Evolutionary conservation across 2,329 filamentous ascomycete species (phyloP).

Genomic region (Colletotrichum karsti): DNA sequence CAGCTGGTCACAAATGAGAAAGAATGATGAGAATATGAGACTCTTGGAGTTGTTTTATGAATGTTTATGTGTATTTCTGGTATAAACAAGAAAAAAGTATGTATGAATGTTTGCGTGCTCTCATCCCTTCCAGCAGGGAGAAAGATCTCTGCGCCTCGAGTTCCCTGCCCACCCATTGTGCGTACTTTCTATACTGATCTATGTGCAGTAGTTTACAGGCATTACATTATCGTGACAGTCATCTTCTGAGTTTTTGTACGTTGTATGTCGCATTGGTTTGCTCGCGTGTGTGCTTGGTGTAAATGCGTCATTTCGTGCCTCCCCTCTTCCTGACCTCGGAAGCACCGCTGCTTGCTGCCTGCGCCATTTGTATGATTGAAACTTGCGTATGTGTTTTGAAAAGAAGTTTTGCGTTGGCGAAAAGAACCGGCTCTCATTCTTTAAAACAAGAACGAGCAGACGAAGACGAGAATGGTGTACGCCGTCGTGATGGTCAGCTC

Average conservation of each 20-base stretch:
- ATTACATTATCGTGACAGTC: constrained; percentile 31
- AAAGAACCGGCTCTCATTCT: background rate
- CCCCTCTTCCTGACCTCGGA: background rate
- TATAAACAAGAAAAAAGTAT: background rate
- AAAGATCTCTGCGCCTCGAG: background rate
- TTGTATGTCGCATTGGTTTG: background rate
- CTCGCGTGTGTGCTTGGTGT: background rate
- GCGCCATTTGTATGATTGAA: constrained; percentile 6
- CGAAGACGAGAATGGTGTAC: constrained; percentile 60
- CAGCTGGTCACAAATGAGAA: no score
- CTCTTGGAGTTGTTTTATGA: background rate
- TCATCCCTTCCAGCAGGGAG: constrained; percentile 14
- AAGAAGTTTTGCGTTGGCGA: background rate
- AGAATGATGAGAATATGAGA: background rate
- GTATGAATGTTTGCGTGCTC: constrained; percentile 8
- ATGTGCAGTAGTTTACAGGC: constrained; percentile 28
- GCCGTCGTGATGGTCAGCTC: constrained; percentile 60
- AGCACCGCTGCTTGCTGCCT: background rate
- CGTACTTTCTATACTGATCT: constrained; percentile 26
- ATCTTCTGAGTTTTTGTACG: constrained; percentile 14
- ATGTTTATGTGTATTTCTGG: background rate
- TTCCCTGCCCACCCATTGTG: background rate
- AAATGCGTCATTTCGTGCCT: background rate
- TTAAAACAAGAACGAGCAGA: constrained; percentile 47
- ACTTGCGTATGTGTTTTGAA: background rate